phyloP scores from a whole-genome alignment of 352 stramenopile species.

The Lagenidium sp. region DNA sequence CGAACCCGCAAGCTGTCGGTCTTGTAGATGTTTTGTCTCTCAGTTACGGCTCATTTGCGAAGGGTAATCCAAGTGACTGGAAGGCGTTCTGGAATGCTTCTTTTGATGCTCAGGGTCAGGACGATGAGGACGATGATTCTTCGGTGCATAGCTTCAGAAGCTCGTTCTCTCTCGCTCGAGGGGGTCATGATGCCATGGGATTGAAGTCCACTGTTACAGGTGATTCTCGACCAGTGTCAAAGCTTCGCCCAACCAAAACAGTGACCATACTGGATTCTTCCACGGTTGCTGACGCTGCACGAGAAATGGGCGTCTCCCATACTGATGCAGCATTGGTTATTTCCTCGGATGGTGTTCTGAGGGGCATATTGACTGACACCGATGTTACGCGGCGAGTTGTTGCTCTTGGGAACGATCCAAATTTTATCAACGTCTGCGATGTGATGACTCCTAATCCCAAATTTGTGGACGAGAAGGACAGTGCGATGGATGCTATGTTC shows the following conservation, averaged over 20 bases:
- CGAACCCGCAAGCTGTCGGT: conserved; percentile 54
- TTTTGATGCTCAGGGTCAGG: conserved; percentile 51
- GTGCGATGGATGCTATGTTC: conserved; percentile 88
- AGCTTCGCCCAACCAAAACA: conserved; percentile 81
- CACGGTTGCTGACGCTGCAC: conserved; percentile 84
- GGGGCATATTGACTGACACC: conserved; percentile 95
- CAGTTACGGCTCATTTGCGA: conserved; percentile 85
- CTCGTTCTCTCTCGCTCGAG: conserved; percentile 47
- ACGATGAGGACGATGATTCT: conserved; percentile 62
- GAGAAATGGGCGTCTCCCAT: conserved; percentile 86
- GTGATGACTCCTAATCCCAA: conserved; percentile 84
- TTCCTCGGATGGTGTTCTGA: conserved; percentile 78
- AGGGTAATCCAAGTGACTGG: conserved; percentile 82
- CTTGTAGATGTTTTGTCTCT: conserved; percentile 84
- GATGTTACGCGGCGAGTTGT: conserved; percentile 83
- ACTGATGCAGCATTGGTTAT: conserved; percentile 92
- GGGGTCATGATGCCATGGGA: conserved; percentile 22
- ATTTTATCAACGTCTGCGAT: conserved; percentile 76
- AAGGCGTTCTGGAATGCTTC: conserved; percentile 88
- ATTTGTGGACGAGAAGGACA: conserved; percentile 85
- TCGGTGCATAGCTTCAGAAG: conserved; percentile 81
- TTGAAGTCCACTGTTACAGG: conserved; percentile 48
- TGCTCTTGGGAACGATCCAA: conserved; percentile 76
- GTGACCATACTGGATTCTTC: conserved; percentile 83
- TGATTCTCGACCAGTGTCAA: conserved; percentile 88